Percentiles rank a stretch among this genome's conserved stretches.
Conservation (phyloP, 768 basidiomycete genomes). For the Lactarius akahatsu region DNA sequence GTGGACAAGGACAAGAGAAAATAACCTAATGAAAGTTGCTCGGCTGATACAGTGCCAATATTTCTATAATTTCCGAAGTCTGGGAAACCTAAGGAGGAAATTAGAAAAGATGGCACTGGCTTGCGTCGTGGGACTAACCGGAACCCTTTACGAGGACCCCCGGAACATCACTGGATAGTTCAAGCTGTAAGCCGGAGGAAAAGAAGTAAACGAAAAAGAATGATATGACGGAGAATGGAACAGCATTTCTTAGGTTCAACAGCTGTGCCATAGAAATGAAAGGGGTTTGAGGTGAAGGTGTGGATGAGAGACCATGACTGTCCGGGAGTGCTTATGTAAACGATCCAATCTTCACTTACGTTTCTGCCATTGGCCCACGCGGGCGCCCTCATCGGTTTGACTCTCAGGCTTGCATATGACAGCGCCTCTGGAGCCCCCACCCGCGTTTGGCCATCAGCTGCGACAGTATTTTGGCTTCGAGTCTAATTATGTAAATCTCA, state of each 20-base stretch:
- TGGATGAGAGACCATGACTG: neutral
- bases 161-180: slow-evolving; percentile 28
- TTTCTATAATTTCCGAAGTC: slow-evolving; percentile 55
- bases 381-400: no score
- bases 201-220: slow-evolving; percentile 48
- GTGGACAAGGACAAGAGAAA: neutral
- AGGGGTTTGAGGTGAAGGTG: neutral
- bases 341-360: neutral
- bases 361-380: no score
- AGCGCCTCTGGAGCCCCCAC: slow-evolving; percentile 32
- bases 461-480: slow-evolving; percentile 57
- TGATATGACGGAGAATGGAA: slow-evolving; percentile 40
- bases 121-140: neutral
- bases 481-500: slow-evolving; percentile 60
- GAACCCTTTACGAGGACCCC: slow-evolving; percentile 18
- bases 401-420: neutral
- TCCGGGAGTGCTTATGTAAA: neutral
- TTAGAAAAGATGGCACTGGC: neutral
- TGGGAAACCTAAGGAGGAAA: slow-evolving; percentile 40
- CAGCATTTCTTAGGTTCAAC: slow-evolving; percentile 29
- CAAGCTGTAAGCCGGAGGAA: slow-evolving; percentile 35
- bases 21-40: slow-evolving; percentile 58
- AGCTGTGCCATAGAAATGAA: slow-evolving; percentile 16
- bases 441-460: slow-evolving; percentile 56
- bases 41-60: slow-evolving; percentile 43